Evolutionary conservation across 2,329 filamentous ascomycete species (phyloP).

Genomic region (Passalora sequoiae): DNA sequence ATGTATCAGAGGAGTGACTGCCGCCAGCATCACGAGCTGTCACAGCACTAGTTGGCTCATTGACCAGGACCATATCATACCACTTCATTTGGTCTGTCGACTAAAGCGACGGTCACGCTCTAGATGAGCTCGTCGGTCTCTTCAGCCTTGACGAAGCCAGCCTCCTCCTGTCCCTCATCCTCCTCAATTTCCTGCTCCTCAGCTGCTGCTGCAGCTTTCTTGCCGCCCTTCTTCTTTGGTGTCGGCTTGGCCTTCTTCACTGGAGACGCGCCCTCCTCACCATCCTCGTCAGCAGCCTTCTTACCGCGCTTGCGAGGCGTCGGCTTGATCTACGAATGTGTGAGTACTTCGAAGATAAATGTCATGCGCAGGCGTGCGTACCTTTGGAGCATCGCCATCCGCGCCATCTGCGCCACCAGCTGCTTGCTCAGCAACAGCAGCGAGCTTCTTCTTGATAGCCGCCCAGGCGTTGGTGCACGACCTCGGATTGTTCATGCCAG

Average conservation of each 20-base stretch:
- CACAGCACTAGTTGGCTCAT: too few relatives aligned
- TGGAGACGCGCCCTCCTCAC: background rate
- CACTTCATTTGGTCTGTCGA: too few relatives aligned
- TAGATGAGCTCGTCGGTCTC: background rate
- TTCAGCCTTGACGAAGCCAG: background rate
- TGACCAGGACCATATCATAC: too few relatives aligned
- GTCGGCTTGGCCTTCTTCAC: constrained; percentile 8
- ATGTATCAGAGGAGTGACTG: too few relatives aligned
- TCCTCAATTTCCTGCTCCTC: constrained; percentile 1
- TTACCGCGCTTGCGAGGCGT: constrained; percentile 6
- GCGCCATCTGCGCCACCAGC: background rate
- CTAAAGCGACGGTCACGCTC: too few relatives aligned
- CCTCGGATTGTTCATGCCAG: constrained; percentile 22
- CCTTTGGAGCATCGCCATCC: constrained; percentile 1
- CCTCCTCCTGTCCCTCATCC: background rate
- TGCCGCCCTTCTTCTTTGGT: constrained; percentile 5
- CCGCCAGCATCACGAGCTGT: too few relatives aligned
- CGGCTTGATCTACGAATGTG: constrained; percentile 1
- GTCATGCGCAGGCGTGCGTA: background rate
- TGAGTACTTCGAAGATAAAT: background rate
- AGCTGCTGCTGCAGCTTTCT: background rate
- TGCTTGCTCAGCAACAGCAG: background rate
- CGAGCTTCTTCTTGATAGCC: constrained; percentile 33
- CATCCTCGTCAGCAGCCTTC: constrained; percentile 5
- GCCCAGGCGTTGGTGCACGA: constrained; percentile 33